phyloP scores from a whole-genome alignment of 164 flowering plant species.

The Nymphaea colorata region DNA sequence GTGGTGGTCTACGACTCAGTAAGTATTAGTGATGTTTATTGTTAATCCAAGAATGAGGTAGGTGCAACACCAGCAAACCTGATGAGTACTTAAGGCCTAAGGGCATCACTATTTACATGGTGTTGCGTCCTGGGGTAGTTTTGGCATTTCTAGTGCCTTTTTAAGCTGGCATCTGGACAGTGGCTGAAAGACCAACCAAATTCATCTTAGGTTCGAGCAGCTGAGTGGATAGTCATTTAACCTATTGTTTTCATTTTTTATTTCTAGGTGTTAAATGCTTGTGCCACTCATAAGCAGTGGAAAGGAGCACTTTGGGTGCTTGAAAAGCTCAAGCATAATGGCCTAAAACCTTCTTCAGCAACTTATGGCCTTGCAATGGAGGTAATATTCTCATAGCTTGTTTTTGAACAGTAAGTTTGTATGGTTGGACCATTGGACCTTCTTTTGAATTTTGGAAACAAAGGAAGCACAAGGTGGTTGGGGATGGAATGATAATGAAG shows the following conservation, averaged over 20 bases:
- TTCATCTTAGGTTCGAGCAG: background rate
- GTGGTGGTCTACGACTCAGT: conserved; percentile 87
- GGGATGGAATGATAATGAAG: too few relatives aligned
- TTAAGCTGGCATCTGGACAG: too few relatives aligned
- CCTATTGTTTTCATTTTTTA: background rate
- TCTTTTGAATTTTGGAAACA: too few relatives aligned
- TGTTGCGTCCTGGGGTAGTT: too few relatives aligned
- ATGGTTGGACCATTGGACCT: too few relatives aligned
- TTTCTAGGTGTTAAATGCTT: conserved; percentile 76
- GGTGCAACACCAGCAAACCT: too few relatives aligned
- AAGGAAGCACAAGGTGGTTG: too few relatives aligned
- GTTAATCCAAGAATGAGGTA: too few relatives aligned
- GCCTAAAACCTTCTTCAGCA: conserved; percentile 73
- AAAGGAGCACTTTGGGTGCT: conserved; percentile 94
- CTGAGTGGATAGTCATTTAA: background rate
- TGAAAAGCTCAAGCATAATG: conserved; percentile 56
- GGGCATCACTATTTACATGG: too few relatives aligned
- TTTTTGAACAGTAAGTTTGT: too few relatives aligned
- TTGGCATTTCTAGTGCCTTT: too few relatives aligned
- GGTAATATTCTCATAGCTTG: conserved; percentile 27
- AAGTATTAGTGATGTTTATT: conserved; percentile 15
- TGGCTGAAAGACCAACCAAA: background rate
- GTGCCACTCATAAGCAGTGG: conserved; percentile 69
- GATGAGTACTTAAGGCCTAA: too few relatives aligned
- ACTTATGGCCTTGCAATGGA: conserved; percentile 99